phyloP scores from a whole-genome alignment of 305 asterid species.

The Lippia alba region DNA sequence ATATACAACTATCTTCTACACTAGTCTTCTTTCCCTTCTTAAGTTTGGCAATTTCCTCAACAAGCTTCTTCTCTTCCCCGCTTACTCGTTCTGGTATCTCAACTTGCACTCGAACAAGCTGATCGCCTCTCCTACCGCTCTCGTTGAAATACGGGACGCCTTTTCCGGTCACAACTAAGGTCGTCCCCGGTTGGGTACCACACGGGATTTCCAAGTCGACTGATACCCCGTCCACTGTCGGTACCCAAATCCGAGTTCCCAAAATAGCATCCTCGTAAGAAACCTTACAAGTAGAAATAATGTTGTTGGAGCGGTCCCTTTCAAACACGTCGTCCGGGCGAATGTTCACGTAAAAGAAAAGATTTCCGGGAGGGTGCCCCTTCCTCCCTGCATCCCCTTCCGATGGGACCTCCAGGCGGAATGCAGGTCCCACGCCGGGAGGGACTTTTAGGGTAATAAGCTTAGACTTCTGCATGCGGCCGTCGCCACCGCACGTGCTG shows the following conservation, averaged over 20 bases:
- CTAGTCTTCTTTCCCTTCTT: conserved; percentile 75
- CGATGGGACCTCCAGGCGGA: conserved; percentile 82
- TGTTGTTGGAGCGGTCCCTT: conserved; percentile 80
- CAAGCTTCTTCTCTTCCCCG: conserved; percentile 83
- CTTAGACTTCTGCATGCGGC: conserved; percentile 82
- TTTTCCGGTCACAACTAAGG: conserved; percentile 84
- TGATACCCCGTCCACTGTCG: conserved; percentile 83
- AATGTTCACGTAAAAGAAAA: conserved; percentile 77
- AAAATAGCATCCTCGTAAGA: conserved; percentile 86
- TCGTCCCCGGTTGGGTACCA: conserved; percentile 96
- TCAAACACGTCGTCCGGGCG: conserved; percentile 70
- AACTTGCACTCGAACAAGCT: conserved; percentile 88
- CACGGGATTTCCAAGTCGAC: conserved; percentile 88
- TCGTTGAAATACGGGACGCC: conserved; percentile 80
- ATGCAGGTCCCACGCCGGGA: conserved; percentile 85
- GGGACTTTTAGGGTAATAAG: conserved; percentile 94
- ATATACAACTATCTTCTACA: conserved; percentile 45
- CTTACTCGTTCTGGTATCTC: conserved; percentile 92
- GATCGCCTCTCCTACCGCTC: conserved; percentile 88
- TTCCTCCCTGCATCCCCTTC: conserved; percentile 88
- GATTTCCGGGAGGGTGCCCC: conserved; percentile 94
- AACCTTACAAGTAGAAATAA: conserved; percentile 81
- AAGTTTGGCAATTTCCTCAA: conserved; percentile 82
- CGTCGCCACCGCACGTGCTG: conserved; percentile 84
- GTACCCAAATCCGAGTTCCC: conserved; percentile 82